Evolutionary conservation across 2,329 filamentous ascomycete genomes (phyloP).

Genomic region (Cladosporium sp.): DNA sequence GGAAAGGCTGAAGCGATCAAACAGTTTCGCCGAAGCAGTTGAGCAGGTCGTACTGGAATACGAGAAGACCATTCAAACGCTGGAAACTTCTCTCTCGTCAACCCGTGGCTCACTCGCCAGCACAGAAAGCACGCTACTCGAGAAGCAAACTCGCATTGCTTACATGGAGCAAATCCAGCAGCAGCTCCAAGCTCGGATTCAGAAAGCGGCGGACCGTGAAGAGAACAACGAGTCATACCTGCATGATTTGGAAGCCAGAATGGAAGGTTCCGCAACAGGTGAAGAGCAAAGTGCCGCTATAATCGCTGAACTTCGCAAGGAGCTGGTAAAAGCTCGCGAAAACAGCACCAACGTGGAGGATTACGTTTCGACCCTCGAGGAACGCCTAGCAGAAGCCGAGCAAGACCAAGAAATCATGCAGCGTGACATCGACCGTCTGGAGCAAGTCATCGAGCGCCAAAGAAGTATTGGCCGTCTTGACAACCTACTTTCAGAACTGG

Average conservation of each 20-base stretch:
- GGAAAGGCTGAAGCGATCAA: conserved; percentile 88
- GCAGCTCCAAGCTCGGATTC: conserved; percentile 84
- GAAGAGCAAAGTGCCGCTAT: conserved; percentile 90
- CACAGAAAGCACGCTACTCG: conserved; percentile 82
- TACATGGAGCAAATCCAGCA: conserved; percentile 90
- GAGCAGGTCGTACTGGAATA: conserved; percentile 97
- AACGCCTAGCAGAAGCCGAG: conserved; percentile 90
- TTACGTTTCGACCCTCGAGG: conserved; percentile 95
- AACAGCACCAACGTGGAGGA: conserved; percentile 90
- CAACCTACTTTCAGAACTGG: conserved; percentile 85
- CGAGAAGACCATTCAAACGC: conserved; percentile 93
- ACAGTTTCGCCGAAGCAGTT: conserved; percentile 92
- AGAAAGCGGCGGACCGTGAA: conserved; percentile 90
- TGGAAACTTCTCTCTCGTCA: conserved; percentile 87
- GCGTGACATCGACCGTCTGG: conserved; percentile 88
- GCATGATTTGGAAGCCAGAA: conserved; percentile 83
- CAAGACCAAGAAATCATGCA: conserved; percentile 97
- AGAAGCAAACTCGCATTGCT: conserved; percentile 90
- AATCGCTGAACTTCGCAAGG: conserved; percentile 83
- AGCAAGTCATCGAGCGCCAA: conserved; percentile 93
- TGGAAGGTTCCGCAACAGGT: conserved; percentile 85
- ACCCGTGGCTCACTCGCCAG: conserved; percentile 80
- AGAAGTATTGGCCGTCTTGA: conserved; percentile 93
- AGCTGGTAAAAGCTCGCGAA: conserved; percentile 82
- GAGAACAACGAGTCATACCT: conserved; percentile 89